These are phyloP conservation scores for Saccharomycopsis fermentans DNA, from an alignment of 805 yeast species.

Conservation along the genomic window DNA sequence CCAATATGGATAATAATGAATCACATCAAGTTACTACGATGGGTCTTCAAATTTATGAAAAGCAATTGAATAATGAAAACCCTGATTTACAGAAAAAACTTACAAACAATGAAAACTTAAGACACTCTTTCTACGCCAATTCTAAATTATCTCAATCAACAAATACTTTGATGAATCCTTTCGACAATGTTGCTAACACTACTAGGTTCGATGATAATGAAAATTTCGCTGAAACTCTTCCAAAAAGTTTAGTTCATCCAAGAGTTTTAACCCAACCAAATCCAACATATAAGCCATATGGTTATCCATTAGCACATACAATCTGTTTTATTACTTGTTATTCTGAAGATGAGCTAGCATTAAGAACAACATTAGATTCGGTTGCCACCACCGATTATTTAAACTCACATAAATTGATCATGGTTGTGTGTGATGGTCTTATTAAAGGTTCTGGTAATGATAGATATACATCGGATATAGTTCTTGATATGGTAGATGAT, in stretches of 20 bases:
- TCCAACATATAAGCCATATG: slow-evolving; percentile 75
- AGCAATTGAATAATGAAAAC: background rate
- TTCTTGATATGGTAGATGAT: slow-evolving; percentile 76
- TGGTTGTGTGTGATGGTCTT: slow-evolving; percentile 87
- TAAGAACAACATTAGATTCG: slow-evolving; percentile 85
- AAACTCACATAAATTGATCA: slow-evolving; percentile 80
- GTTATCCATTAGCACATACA: slow-evolving; percentile 65
- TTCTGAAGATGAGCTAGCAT: slow-evolving; percentile 81
- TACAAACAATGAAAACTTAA: slow-evolving; percentile 2
- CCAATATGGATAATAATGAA: background rate
- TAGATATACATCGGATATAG: slow-evolving; percentile 80
- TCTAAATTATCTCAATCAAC: slow-evolving; percentile 6
- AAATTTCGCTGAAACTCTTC: slow-evolving; percentile 35
- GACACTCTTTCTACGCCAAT: slow-evolving; percentile 12
- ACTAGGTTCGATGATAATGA: slow-evolving; percentile 2
- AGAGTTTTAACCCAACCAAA: slow-evolving; percentile 90
- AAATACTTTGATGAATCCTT: slow-evolving; percentile 13
- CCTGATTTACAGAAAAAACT: background rate
- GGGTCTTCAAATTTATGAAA: slow-evolving; percentile 8
- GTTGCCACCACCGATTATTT: slow-evolving; percentile 93
- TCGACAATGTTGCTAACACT: slow-evolving; percentile 4
- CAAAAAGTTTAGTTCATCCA: slow-evolving; percentile 54
- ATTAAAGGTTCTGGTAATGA: slow-evolving; percentile 93
- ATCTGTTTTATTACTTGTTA: slow-evolving; percentile 84
- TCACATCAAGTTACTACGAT: slow-evolving; percentile 14